phyloP scores from a whole-genome alignment of 371 early-diverging fungal species.

The Mortierella sp. region DNA sequence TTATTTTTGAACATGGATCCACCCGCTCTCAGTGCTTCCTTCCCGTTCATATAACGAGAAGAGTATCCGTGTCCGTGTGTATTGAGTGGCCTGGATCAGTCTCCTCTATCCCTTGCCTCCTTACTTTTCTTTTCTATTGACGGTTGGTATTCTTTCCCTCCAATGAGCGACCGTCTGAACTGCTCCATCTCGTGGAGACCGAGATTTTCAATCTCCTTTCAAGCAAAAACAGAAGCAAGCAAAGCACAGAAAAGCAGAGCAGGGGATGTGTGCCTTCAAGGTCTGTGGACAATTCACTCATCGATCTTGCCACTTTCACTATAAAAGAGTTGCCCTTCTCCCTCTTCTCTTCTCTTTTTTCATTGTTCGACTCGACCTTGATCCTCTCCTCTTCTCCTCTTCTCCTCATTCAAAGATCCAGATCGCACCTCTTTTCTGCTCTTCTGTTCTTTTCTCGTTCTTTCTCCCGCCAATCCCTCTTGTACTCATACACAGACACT shows the following conservation, averaged over 20 bases:
- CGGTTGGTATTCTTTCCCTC: background rate
- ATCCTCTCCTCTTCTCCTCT: background rate
- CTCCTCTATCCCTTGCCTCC: background rate
- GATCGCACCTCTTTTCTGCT: background rate
- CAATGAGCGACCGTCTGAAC: background rate
- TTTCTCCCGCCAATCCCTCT: conserved; percentile 2
- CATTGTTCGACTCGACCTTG: conserved; percentile 4
- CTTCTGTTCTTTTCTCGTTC: background rate
- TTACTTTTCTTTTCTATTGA: background rate
- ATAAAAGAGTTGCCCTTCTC: background rate
- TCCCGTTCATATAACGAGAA: background rate
- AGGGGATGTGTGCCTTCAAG: background rate
- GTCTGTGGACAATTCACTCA: background rate
- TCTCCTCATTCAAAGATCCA: background rate
- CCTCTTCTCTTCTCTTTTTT: background rate
- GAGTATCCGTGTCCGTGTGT: background rate
- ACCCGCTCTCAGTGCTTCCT: background rate
- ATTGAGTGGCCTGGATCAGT: no score
- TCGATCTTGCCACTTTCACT: background rate
- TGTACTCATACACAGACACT: background rate
- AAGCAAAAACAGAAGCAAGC: background rate
- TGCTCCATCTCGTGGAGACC: background rate
- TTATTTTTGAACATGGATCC: background rate
- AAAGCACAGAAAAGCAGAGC: background rate
- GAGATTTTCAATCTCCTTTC: background rate